Conservation (phyloP, 306 rosid species). For the Castanospermum australe region DNA sequence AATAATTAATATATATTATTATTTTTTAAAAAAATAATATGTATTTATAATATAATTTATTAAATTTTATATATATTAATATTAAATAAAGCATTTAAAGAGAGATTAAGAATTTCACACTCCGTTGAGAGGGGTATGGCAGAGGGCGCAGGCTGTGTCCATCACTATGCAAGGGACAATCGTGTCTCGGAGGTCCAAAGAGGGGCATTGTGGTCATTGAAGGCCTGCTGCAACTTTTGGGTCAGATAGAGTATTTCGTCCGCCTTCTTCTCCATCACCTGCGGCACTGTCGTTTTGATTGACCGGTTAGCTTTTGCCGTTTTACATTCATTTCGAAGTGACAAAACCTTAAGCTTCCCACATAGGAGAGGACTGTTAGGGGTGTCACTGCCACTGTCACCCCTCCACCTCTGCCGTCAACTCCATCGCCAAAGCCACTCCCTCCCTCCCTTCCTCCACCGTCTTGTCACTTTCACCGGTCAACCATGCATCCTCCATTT, state of each 20-base stretch:
- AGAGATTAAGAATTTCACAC: too few relatives aligned
- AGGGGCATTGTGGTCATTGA: background rate
- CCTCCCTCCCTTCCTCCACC: background rate
- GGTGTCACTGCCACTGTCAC: too few relatives aligned
- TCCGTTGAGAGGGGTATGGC: too few relatives aligned
- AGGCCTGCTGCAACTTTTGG: too few relatives aligned
- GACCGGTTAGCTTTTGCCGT: slow-evolving; percentile 2
- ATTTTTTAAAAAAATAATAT: too few relatives aligned
- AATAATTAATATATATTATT: too few relatives aligned
- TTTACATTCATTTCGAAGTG: background rate
- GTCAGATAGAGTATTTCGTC: background rate
- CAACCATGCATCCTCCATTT: background rate
- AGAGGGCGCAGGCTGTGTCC: too few relatives aligned
- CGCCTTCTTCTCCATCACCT: background rate
- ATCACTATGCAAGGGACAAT: background rate
- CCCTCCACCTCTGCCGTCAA: background rate
- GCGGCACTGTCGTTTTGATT: slow-evolving; percentile 22
- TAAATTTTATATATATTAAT: too few relatives aligned
- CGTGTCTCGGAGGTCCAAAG: background rate
- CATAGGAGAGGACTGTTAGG: background rate
- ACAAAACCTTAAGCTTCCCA: slow-evolving; percentile 13
- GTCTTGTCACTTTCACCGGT: slow-evolving; percentile 21
- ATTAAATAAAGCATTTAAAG: too few relatives aligned
- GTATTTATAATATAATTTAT: too few relatives aligned
- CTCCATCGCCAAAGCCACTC: too few relatives aligned